Percentiles rank a stretch among this genome's conserved stretches.
These are phyloP conservation scores for Uncinocarpus reesii DNA, from an alignment of 2,329 filamentous ascomycete genomes.

Conservation along the genomic window DNA sequence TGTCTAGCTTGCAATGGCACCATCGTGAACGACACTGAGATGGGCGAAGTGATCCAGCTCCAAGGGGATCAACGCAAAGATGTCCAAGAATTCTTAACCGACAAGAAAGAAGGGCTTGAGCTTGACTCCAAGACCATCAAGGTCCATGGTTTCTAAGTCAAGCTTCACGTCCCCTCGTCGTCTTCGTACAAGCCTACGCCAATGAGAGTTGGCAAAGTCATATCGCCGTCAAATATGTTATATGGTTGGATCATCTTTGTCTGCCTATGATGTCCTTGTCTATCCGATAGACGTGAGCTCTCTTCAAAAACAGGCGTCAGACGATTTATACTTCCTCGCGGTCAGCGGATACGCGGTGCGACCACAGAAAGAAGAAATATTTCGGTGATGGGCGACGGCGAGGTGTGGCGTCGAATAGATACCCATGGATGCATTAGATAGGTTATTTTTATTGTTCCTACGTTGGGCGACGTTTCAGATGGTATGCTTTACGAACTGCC, in stretches of 20 bases:
- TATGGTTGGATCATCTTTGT: background rate
- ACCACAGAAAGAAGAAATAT: constrained; percentile 12
- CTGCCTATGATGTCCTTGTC: background rate
- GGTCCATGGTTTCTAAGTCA: constrained; percentile 46
- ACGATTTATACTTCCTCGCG: constrained; percentile 1
- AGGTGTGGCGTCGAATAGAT: constrained; percentile 37
- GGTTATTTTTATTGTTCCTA: constrained; percentile 2
- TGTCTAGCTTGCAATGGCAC: constrained; percentile 93
- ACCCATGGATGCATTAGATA: constrained; percentile 26
- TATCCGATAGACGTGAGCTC: background rate
- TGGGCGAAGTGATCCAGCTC: constrained; percentile 99
- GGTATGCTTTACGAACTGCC: background rate
- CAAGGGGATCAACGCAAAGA: constrained; percentile 99
- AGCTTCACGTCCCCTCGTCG: constrained; percentile 34
- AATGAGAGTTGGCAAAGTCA: constrained; percentile 30
- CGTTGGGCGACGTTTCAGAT: constrained; percentile 2
- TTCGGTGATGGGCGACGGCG: constrained; percentile 27
- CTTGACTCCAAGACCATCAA: constrained; percentile 97
- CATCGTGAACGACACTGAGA: constrained; percentile 88
- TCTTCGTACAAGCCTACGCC: constrained; percentile 30
- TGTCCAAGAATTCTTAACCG: constrained; percentile 92
- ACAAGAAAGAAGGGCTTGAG: constrained; percentile 89
- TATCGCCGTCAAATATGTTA: constrained; percentile 15
- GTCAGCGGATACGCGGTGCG: background rate
- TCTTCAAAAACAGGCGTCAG: background rate